A percentile compares a stretch with the other conserved stretches of the same genome.
phyloP scores from a whole-genome alignment of 495 filamentous ascomycete genomes.

The Darksidea phi region DNA sequence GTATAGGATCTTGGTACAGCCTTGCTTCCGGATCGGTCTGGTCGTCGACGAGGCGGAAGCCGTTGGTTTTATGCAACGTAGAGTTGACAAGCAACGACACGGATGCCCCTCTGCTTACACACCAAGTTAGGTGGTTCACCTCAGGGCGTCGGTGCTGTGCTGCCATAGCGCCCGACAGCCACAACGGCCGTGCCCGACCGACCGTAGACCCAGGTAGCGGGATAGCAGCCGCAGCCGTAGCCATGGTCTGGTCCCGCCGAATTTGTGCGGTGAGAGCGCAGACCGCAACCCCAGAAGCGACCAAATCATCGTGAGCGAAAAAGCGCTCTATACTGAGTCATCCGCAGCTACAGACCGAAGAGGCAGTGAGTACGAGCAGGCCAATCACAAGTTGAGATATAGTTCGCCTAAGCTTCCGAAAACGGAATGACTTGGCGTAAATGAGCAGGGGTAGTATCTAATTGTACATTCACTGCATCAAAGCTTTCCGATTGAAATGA shows the following conservation, averaged over 20 bases:
- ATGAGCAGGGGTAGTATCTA: no score
- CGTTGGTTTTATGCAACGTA: constrained; percentile 1
- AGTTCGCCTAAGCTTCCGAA: no score
- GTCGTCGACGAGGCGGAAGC: not conserved
- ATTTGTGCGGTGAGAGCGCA: not conserved
- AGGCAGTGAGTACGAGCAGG: constrained; percentile 14
- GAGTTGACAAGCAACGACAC: no score
- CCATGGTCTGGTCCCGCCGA: not conserved
- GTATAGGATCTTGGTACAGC: not conserved
- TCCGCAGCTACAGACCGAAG: not conserved
- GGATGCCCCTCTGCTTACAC: not conserved
- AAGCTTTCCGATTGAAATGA: not conserved
- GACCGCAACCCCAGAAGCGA: no score
- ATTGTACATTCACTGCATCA: not conserved
- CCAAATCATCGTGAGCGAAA: no score
- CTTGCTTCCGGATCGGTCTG: not conserved
- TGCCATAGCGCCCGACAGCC: constrained; percentile 4
- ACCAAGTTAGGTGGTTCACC: constrained; percentile 1
- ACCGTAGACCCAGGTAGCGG: constrained; percentile 7
- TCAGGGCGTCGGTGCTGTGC: not conserved
- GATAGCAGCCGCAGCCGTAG: not conserved
- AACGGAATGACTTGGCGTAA: no score
- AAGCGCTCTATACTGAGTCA: no score
- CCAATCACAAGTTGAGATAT: constrained; percentile 1
- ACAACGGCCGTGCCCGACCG: not conserved